Percentiles rank a stretch among this genome's conserved stretches.
Evolutionary conservation across 108 stramenopile genomes (phyloP).

Genomic region (Fistulifera pelliculosa): DNA sequence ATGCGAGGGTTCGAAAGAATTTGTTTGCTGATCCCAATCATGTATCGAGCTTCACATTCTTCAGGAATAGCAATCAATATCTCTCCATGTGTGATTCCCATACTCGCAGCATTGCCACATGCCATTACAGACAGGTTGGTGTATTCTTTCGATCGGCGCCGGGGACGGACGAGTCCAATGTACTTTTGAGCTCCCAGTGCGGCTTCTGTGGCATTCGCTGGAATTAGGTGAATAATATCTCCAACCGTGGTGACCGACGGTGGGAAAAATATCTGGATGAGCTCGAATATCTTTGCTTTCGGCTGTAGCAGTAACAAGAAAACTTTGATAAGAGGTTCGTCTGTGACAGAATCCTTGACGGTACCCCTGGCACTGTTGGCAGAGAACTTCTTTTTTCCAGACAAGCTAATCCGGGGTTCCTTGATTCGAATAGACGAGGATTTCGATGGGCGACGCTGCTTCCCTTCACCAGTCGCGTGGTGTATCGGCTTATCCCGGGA

Average conservation of each 20-base stretch:
- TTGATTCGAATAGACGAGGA: too few species aligned
- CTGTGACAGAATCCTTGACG: too few species aligned
- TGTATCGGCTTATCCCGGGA: too few species aligned
- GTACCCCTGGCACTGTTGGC: too few species aligned
- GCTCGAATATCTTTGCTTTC: slow-evolving; percentile 39
- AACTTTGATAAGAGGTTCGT: slow-evolving; percentile 10
- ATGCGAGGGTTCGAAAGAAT: slow-evolving; percentile 46
- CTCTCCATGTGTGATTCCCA: slow-evolving; percentile 24
- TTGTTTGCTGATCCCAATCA: slow-evolving; percentile 21
- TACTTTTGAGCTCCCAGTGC: slow-evolving; percentile 35
- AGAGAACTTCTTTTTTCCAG: too few species aligned
- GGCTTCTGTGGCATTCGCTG: slow-evolving; percentile 40
- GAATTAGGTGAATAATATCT: slow-evolving; percentile 39
- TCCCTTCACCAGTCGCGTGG: too few species aligned
- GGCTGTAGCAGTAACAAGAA: slow-evolving; percentile 45
- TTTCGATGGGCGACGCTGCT: too few species aligned
- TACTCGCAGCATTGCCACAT: slow-evolving; percentile 1
- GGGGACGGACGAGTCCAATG: slow-evolving; percentile 41
- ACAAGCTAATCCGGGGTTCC: too few species aligned
- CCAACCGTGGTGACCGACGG: slow-evolving; percentile 40
- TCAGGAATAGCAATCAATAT: slow-evolving; percentile 51
- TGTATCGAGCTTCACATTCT: slow-evolving; percentile 25
- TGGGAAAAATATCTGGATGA: slow-evolving; percentile 38
- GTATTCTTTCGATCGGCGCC: slow-evolving; percentile 20
- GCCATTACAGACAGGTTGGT: slow-evolving; percentile 24